phyloP scores from a whole-genome alignment of 805 yeast species.

The Pichia heedii region DNA sequence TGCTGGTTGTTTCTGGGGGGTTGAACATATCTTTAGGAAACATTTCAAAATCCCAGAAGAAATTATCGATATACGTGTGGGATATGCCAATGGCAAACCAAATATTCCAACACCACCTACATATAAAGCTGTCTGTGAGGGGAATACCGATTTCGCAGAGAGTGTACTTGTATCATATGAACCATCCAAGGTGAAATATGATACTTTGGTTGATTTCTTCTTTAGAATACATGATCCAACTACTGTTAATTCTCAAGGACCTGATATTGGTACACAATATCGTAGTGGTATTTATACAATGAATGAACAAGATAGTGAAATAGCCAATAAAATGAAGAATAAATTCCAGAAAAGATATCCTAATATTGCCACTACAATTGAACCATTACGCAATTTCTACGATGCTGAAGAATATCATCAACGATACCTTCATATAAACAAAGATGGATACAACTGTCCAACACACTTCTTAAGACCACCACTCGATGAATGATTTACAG shows the following conservation, averaged over 20 bases:
- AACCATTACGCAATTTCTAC: constrained; percentile 60
- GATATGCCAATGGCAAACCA: constrained; percentile 74
- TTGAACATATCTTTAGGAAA: constrained; percentile 73
- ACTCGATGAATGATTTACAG: neutral
- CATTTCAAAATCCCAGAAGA: constrained; percentile 45
- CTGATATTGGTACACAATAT: constrained; percentile 84
- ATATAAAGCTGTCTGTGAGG: constrained; percentile 68
- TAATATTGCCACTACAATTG: constrained; percentile 60
- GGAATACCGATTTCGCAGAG: constrained; percentile 75
- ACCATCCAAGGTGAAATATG: constrained; percentile 50
- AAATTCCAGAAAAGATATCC: constrained; percentile 70
- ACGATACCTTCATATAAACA: constrained; percentile 66
- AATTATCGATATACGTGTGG: constrained; percentile 71
- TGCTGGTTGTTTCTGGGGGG: constrained; percentile 81
- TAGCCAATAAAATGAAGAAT: constrained; percentile 34
- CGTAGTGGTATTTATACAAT: constrained; percentile 74
- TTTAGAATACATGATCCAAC: constrained; percentile 95
- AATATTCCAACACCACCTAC: constrained; percentile 36
- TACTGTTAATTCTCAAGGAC: constrained; percentile 72
- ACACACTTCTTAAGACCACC: constrained; percentile 47
- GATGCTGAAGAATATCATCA: constrained; percentile 98
- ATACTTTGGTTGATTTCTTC: constrained; percentile 69
- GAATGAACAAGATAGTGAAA: constrained; percentile 37
- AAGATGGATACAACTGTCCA: constrained; percentile 84
- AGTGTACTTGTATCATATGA: constrained; percentile 76